Evolutionary conservation across 306 rosid species (phyloP).

Genomic region (Elaeagnus macrophylla): DNA sequence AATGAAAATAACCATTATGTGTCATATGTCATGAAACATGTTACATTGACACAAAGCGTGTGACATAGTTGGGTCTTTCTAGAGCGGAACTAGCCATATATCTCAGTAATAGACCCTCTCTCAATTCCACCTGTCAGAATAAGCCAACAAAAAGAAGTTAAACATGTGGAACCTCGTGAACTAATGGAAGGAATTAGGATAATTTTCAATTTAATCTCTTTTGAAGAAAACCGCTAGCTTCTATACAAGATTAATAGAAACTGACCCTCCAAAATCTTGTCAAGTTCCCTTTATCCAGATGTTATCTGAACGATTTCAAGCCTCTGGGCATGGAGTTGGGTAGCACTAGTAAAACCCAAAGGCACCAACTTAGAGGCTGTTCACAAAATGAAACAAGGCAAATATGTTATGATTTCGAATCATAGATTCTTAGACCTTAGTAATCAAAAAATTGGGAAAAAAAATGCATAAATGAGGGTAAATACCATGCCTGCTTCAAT

Average conservation of each 20-base stretch:
- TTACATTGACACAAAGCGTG: constrained; percentile 71
- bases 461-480: not conserved
- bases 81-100: constrained; percentile 88
- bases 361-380: constrained; percentile 89
- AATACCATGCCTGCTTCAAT: constrained; percentile 84
- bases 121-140: constrained; percentile 73
- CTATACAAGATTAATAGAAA: too few relatives aligned
- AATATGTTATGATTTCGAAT: too few relatives aligned
- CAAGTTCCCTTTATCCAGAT: constrained; percentile 87
- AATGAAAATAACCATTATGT: too few relatives aligned
- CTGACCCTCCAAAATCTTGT: constrained; percentile 86
- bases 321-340: constrained; percentile 82
- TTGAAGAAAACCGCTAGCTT: too few relatives aligned
- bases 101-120: constrained; percentile 91
- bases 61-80: constrained; percentile 98
- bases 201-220: too few relatives aligned
- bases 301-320: constrained; percentile 83
- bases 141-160: too few relatives aligned
- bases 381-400: too few relatives aligned
- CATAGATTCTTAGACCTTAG: not conserved
- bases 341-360: constrained; percentile 90
- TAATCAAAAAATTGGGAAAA: too few relatives aligned
- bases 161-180: too few relatives aligned
- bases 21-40: not conserved
- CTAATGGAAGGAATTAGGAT: too few relatives aligned